These are phyloP conservation scores for Globisporangium spinosum DNA, from an alignment of 352 stramenopile species.

Conservation along the genomic window DNA sequence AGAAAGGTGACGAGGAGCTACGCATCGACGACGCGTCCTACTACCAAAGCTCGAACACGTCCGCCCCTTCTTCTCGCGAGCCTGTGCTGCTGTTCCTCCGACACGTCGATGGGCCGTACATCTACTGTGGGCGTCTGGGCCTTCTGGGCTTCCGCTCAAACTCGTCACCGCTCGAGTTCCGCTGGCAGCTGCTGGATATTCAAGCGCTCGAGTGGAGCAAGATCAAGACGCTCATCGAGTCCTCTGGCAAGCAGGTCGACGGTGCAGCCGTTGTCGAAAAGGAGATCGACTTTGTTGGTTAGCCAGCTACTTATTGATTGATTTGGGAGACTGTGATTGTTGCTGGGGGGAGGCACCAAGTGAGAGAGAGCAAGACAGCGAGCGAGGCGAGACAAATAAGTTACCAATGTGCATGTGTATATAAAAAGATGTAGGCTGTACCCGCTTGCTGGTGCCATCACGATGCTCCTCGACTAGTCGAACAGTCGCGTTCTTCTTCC, in stretches of 20 bases:
- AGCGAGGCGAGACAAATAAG: neutral
- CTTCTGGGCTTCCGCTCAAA: slow-evolving; percentile 35
- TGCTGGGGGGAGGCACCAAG: too few relatives aligned
- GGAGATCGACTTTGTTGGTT: neutral
- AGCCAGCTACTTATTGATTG: neutral
- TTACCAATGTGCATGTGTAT: neutral
- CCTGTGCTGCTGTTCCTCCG: slow-evolving; percentile 54
- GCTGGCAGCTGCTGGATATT: slow-evolving; percentile 59
- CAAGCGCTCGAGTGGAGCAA: slow-evolving; percentile 25
- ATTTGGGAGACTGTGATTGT: neutral
- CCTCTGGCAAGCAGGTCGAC: slow-evolving; percentile 9
- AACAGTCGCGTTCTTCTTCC: neutral
- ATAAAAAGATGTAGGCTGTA: neutral
- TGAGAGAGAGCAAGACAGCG: neutral
- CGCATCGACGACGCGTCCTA: slow-evolving; percentile 30
- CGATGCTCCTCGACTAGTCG: neutral
- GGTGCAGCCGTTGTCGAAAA: slow-evolving; percentile 11
- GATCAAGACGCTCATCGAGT: slow-evolving; percentile 27
- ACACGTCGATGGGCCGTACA: slow-evolving; percentile 50
- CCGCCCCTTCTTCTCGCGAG: slow-evolving; percentile 1
- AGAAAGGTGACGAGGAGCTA: slow-evolving; percentile 29
- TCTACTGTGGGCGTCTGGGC: slow-evolving; percentile 61
- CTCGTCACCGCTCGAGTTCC: slow-evolving; percentile 51
- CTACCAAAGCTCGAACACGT: slow-evolving; percentile 7
- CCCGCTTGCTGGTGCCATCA: neutral